Evolutionary conservation across 1,139 yeast genomes (phyloP), one percentile per base, ranked within the genome.

Genomic region (Blastobotrys persicus): DNA sequence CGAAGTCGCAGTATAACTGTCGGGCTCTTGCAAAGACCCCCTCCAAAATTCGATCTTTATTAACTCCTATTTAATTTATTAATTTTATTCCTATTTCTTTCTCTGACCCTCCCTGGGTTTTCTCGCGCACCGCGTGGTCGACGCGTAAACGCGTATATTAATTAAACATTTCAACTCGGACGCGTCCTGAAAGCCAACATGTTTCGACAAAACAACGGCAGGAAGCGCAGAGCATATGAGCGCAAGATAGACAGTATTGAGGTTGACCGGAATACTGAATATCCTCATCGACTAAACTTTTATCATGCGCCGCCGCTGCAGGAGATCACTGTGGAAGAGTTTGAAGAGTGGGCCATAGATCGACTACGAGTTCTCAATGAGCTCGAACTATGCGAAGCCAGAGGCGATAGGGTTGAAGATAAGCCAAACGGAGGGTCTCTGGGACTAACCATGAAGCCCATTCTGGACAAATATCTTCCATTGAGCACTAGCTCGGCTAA

Each of bases 311-410:
- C 96, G 5, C 98, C 98, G 0, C 68, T 76, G 33, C 82, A 83
- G 32, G 98, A 92, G 67, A 81, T 92, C 61, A 88, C 97, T 0
- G 66, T 92, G 34, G 97, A 91, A 57, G 87, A 92, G 63, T 94
- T 92, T 66, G 98, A 92, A 68, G 76, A 76, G 14, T 92, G 97
- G 97, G 98, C 98, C 6, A 85, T 92, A 45, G 98, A 92, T 62
- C 74, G 99, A 54, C 75, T 92, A 56, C 82, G 84, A 62, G 80
- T 92, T 7, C 75, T 94, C 52, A 79, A 88, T 51, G 96, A 89
- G 64, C 83, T 92, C 45, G 97, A 91, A 62, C 79, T 89, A 5
- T 80, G 85, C 57, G 66, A 76, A 44, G 81, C 85, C 32, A 75
- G 95, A 55, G 82, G 84, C 54, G 82, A 83, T 61, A 4, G 41